Base-by-base conservation (phyloP, 2,329 filamentous ascomycete genomes). In the Fusarium palustre region DNA sequence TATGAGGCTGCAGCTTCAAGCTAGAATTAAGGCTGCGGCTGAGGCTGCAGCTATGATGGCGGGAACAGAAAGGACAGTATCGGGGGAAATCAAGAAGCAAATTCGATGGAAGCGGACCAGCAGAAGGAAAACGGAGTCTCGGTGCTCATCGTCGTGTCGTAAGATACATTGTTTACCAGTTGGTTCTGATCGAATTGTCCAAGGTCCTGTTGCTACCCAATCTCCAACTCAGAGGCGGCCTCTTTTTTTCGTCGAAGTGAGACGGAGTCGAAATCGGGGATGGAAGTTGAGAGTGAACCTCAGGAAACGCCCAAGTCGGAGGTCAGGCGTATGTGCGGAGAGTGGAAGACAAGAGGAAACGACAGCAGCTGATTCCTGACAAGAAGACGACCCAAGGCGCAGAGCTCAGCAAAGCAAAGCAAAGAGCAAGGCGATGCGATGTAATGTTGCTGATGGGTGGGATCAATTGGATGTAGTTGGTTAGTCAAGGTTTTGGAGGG, bases 61-160 rank as follows among this genome's bases (percentile, higher is more conserved):
- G 71, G 68, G 66, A 72, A 76, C 74, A 62, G 74, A 80, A 74
- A 75, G 70, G 69, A 76, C 64, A 71, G 70, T 70, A 68, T 65
- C 48, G 49, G 60, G 59, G 52, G 70, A 80, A 83, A 82, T 87
- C 83, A 87, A 81, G 80, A 83, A 83, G 82, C 79, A 80, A 83
- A 84, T 81, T 82, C 81, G 80, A 85, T 84, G 81, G 83, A 81
- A 79, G 81, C 84, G 81, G 81, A 81, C 85, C 82, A 75, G 76
- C 75, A 81, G 78, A 80, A 81, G 78, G 81, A 82, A 78, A 80
- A 80, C 74, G 78, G 79, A 79, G 80, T 81, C 79, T 81, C 79
- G 83, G 80, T 83, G 83, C 82, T 86, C 86, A 87, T 87, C 79
- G 85, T 87, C 79, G 82, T 82, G 75, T 78, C 76, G 75, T 76